Evolutionary conservation across 805 yeast genomes (phyloP).

Genomic region (Candida palmyrensis): DNA sequence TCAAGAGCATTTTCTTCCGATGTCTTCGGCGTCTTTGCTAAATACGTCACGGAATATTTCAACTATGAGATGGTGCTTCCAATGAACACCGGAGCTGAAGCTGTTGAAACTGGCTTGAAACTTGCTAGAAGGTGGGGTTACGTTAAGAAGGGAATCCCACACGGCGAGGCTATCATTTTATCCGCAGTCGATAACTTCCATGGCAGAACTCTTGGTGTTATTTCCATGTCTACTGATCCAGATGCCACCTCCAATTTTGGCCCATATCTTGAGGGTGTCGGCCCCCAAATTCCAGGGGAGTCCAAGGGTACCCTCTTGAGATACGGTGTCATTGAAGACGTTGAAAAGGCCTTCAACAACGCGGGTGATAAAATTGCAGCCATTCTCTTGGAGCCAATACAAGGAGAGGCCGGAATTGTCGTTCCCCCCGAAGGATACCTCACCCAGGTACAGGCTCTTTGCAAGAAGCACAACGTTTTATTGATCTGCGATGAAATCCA

Average conservation of each 20-base stretch:
- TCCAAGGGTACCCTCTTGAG: slow-evolving; percentile 55
- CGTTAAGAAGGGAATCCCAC: slow-evolving; percentile 75
- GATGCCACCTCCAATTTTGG: slow-evolving; percentile 88
- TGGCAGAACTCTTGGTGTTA: slow-evolving; percentile 92
- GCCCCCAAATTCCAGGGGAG: slow-evolving; percentile 79
- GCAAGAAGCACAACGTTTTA: slow-evolving; percentile 79
- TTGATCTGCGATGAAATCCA: slow-evolving; percentile 96
- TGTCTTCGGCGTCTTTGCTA: slow-evolving; percentile 80
- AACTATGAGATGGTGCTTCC: slow-evolving; percentile 91
- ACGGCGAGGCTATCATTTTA: slow-evolving; percentile 78
- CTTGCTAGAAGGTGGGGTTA: slow-evolving; percentile 98
- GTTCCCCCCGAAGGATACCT: slow-evolving; percentile 87
- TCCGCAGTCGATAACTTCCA: slow-evolving; percentile 92
- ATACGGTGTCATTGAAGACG: slow-evolving; percentile 83
- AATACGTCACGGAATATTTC: slow-evolving; percentile 83
- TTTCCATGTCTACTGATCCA: slow-evolving; percentile 94
- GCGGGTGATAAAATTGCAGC: slow-evolving; percentile 92
- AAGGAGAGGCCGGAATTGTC: slow-evolving; percentile 97
- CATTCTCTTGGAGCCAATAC: slow-evolving; percentile 88
- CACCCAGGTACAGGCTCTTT: slow-evolving; percentile 62
- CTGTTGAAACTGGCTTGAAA: slow-evolving; percentile 92
- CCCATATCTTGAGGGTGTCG: slow-evolving; percentile 79
- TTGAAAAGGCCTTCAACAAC: slow-evolving; percentile 71
- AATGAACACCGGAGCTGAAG: slow-evolving; percentile 99
- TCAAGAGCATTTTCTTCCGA: slow-evolving; percentile 93